These are phyloP conservation scores for Capronia coronata DNA, from an alignment of 2,329 filamentous ascomycete genomes.

Conservation along the genomic window DNA sequence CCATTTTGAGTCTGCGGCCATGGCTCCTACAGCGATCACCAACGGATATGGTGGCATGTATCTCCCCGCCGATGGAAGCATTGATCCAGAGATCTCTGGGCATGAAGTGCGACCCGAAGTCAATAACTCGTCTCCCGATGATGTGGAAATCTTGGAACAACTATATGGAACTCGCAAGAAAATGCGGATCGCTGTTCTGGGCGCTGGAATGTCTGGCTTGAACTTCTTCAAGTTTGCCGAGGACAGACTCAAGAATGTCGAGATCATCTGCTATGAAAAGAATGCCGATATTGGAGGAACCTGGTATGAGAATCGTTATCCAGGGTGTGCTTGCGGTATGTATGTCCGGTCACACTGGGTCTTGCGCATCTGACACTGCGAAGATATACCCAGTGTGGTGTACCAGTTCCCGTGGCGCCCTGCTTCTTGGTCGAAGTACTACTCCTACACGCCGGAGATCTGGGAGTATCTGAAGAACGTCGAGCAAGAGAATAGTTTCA, in stretches of 20 bases:
- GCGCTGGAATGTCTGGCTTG: constrained; percentile 23
- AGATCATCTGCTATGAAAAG: constrained; percentile 31
- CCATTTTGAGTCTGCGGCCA: neutral
- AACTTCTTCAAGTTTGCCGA: constrained; percentile 19
- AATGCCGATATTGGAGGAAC: constrained; percentile 36
- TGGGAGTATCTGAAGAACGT: constrained; percentile 30
- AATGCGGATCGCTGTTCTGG: constrained; percentile 23
- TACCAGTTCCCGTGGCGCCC: constrained; percentile 36
- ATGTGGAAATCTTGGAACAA: constrained; percentile 18
- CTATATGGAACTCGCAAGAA: constrained; percentile 21
- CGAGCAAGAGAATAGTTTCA: constrained; percentile 26
- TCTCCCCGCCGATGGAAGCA: constrained; percentile 12
- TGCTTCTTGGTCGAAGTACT: constrained; percentile 28
- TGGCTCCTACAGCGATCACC: constrained; percentile 11
- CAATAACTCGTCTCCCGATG: constrained; percentile 14
- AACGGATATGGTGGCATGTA: constrained; percentile 17
- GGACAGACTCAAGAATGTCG: constrained; percentile 20
- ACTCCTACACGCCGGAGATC: constrained; percentile 30
- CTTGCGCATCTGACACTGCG: neutral
- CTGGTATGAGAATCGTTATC: constrained; percentile 40
- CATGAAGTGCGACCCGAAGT: constrained; percentile 7
- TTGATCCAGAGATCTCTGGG: constrained; percentile 2
- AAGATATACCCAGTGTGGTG: constrained; percentile 27
- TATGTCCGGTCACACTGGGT: neutral
- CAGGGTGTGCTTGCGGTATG: constrained; percentile 37